These are phyloP conservation scores for Sphaerulina vaccinii DNA, from an alignment of 2,329 filamentous ascomycete genomes.

Conservation along the genomic window DNA sequence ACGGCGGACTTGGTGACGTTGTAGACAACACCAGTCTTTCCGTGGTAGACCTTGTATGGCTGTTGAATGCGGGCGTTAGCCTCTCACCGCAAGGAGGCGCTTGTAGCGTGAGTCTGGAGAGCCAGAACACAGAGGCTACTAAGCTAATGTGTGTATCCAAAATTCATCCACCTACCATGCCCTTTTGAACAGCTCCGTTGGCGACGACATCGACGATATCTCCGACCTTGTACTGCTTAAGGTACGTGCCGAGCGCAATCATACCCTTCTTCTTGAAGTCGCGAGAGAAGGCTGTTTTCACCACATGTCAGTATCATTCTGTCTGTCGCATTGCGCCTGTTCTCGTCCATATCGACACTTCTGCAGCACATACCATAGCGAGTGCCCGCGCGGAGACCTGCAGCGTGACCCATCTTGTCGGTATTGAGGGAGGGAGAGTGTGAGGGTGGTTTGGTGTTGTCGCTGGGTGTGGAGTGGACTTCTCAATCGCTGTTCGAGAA, in stretches of 20 bases:
- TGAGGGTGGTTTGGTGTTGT: conserved; percentile 6
- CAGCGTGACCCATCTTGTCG: conserved; percentile 55
- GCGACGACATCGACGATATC: conserved; percentile 99
- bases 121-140: conserved; percentile 15
- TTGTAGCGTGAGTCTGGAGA: conserved; percentile 15
- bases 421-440: conserved; percentile 23
- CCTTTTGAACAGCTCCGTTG: conserved; percentile 98
- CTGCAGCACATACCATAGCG: conserved; percentile 40
- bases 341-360: conserved; percentile 8
- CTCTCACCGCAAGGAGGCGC: conserved; percentile 16
- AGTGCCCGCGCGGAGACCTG: conserved; percentile 46
- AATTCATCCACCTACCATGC: conserved; percentile 59
- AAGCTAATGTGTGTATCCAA: conserved; percentile 7
- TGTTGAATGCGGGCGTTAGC: conserved; percentile 21
- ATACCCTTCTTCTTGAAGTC: conserved; percentile 93
- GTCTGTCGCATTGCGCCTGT: conserved; percentile 5
- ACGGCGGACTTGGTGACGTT: conserved; percentile 98
- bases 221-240: conserved; percentile 94
- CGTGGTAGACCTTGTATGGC: conserved; percentile 99
- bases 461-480: conserved; percentile 6
- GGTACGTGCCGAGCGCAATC: conserved; percentile 91
- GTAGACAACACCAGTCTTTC: conserved; percentile 72
- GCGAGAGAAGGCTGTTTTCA: conserved; percentile 69
- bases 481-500: background rate
- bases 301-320: conserved; percentile 18